A percentile compares a stretch with the other conserved stretches of the same genome.
Evolutionary conservation across 352 stramenopile species (phyloP).

Genomic region (Phytophthora brassicae): DNA sequence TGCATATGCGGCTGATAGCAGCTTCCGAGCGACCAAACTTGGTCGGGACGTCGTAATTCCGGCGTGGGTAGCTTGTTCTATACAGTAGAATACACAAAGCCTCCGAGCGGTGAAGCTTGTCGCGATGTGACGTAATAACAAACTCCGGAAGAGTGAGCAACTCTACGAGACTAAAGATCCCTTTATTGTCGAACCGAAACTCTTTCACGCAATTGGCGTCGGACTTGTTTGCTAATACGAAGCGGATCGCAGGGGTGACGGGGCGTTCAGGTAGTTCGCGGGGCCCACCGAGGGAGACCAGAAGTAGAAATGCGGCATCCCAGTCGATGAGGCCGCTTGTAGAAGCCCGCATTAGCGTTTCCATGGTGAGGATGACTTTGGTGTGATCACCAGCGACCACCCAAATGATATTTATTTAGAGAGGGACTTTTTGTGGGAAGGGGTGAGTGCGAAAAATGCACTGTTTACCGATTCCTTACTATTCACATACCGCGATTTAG

Average conservation of each 20-base stretch:
- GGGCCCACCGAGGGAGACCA: too few species aligned
- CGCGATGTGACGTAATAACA: neutral
- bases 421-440: too few species aligned
- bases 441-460: too few species aligned
- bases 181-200: slow-evolving; percentile 4
- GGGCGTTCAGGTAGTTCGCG: slow-evolving; percentile 3
- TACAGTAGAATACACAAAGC: neutral
- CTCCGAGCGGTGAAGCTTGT: neutral
- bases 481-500: too few species aligned
- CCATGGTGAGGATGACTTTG: too few species aligned
- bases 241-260: neutral
- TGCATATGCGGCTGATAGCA: neutral
- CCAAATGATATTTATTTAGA: too few species aligned
- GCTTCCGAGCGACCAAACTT: slow-evolving; percentile 2
- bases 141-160: slow-evolving; percentile 1
- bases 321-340: too few species aligned
- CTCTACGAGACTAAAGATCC: neutral
- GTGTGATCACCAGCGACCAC: too few species aligned
- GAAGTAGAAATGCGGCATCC: too few species aligned
- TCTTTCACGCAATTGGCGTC: slow-evolving; percentile 2
- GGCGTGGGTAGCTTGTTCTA: neutral
- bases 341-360: too few species aligned
- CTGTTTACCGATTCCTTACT: too few species aligned
- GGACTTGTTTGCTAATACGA: neutral
- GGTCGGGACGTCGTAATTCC: slow-evolving; percentile 2